Conservation (phyloP, 2,329 filamentous ascomycete species). For the Fusarium kyushuense region DNA sequence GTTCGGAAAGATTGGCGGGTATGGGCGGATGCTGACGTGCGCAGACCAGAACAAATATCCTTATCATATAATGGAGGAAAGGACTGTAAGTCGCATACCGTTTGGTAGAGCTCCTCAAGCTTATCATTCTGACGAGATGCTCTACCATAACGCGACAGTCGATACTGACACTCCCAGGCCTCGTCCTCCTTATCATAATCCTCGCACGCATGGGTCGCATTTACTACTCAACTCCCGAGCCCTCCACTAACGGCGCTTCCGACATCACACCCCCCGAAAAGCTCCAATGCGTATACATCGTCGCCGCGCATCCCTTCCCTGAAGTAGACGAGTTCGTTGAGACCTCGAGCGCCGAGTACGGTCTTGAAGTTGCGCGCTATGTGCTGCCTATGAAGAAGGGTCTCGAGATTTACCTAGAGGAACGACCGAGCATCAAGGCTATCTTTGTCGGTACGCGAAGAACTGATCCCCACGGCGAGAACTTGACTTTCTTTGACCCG, state of each 20-base stretch:
- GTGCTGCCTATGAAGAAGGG: conserved; percentile 83
- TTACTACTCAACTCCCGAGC: conserved; percentile 47
- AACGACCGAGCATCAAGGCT: conserved; percentile 73
- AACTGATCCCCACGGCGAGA: conserved; percentile 90
- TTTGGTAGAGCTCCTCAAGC: no score
- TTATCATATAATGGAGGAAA: conserved; percentile 98
- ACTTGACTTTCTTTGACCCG: conserved; percentile 82
- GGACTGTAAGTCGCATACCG: conserved; percentile 66
- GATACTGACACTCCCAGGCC: conserved; percentile 56
- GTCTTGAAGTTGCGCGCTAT: conserved; percentile 80
- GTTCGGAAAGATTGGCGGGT: neutral
- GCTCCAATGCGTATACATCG: conserved; percentile 89
- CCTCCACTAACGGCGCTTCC: conserved; percentile 38
- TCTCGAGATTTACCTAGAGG: conserved; percentile 79
- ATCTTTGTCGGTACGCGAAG: conserved; percentile 75
- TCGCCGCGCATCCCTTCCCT: conserved; percentile 83
- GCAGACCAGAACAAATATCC: conserved; percentile 80
- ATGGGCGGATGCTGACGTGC: conserved; percentile 22
- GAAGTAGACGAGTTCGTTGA: conserved; percentile 89
- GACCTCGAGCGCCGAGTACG: conserved; percentile 73
- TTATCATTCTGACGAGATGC: neutral
- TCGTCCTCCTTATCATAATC: conserved; percentile 89
- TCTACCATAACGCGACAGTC: accelerated
- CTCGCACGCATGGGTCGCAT: conserved; percentile 70
- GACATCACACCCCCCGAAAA: conserved; percentile 53